Base-by-base conservation (phyloP, 192 early-diverging fungal genomes). In the Coemansia sp. region DNA sequence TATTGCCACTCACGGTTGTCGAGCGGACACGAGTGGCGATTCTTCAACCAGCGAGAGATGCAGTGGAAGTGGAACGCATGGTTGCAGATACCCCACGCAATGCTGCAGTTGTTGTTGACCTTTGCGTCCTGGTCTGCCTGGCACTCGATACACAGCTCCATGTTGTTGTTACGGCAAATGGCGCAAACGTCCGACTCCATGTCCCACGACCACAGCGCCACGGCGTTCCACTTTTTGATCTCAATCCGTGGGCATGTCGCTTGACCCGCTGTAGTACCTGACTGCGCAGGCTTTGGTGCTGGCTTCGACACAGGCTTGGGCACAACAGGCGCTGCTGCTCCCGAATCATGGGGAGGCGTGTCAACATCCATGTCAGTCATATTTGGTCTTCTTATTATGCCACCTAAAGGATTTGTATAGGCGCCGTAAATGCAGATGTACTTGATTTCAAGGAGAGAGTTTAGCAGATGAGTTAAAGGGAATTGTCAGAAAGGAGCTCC, bases 21-120 rank as follows among this genome's bases (percentile, higher is more conserved):
- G 76, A 99, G 83, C 44, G 97, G 97, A 74, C 97, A 99, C 23
- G 98, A 93, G 75, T 94, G 89, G 46, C 97, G 88, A 70, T 90
- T 95, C 85, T 97, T 98, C 42, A 99, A 85, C 97, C 97, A 99
- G 75, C 96, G 89, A 45, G 91, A 90, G 63, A 99, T 99, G 84
- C 97, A 99, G 73, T 99, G 97, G 70, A 95, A 96, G 53, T 99
- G 97, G 86, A 98, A 99, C 8, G 97, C 97, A 67, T 99, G 97
- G 90, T 95, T 95, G 78, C 94, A 98, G 34, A 92, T 89, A 64
- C 96, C 96, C 96, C 96, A 98, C 42, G 96, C 94, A 27, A 99
- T 93, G 10, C 89, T 97, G 78, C 97, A 99, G 67, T 96, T 92
- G 65, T 96, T 93, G 71, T 88, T 90, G 48, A 93, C 94, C 21